These are phyloP conservation scores for Sclerotiophoma versabilis DNA, from an alignment of 2,329 filamentous ascomycete species.

Conservation along the genomic window DNA sequence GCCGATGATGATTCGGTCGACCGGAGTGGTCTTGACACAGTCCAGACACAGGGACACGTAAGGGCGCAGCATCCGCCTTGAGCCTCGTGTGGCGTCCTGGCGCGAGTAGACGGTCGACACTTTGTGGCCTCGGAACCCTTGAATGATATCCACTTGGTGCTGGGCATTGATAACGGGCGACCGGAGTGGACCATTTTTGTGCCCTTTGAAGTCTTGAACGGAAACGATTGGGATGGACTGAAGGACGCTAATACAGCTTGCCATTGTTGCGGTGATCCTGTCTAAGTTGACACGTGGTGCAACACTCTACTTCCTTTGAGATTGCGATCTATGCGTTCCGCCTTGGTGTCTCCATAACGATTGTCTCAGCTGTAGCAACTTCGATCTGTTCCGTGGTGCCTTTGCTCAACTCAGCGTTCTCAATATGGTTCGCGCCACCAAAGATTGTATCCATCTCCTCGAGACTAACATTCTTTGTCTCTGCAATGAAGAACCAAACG, in stretches of 20 bases:
- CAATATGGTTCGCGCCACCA: conserved; percentile 2
- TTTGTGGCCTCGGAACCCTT: background rate
- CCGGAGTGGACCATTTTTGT: background rate
- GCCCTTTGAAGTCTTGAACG: background rate
- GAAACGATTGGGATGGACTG: background rate
- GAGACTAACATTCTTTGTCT: conserved; percentile 1
- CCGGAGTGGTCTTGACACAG: background rate
- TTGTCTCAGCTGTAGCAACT: background rate
- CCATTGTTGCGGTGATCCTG: background rate
- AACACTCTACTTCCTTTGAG: no score
- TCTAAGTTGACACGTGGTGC: background rate
- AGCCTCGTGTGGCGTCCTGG: background rate
- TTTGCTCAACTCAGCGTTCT: conserved; percentile 1
- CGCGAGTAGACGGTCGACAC: background rate
- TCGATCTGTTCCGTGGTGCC: background rate
- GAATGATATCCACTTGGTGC: background rate
- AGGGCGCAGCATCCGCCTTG: background rate
- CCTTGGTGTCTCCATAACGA: background rate
- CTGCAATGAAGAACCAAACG: conserved; percentile 2
- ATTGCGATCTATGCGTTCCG: background rate
- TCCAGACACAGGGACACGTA: background rate
- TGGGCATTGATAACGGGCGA: background rate
- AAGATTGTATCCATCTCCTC: conserved; percentile 1
- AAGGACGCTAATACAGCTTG: background rate
- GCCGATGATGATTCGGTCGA: background rate